Percentiles rank a stretch among this genome's conserved stretches.
Evolutionary conservation across 2,329 filamentous ascomycete genomes (phyloP).

Genomic region (Pestalotiopsis sp.): DNA sequence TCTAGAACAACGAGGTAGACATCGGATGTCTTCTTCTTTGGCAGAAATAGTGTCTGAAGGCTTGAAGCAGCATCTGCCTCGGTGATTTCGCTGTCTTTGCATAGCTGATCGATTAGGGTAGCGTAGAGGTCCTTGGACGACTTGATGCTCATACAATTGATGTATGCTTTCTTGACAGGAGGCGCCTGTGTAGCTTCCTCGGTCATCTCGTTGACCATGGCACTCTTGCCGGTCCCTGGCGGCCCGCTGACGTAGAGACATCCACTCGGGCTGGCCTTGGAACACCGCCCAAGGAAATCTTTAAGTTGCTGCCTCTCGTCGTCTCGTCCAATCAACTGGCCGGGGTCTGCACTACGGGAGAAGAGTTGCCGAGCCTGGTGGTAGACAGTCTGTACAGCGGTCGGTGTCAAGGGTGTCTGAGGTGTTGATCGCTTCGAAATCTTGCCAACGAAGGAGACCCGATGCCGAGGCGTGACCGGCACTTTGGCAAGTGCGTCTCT

Average conservation of each 20-base stretch:
- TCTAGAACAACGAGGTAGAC: constrained; percentile 87
- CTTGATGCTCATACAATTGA: constrained; percentile 98
- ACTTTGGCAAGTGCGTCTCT: constrained; percentile 75
- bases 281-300: constrained; percentile 68
- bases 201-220: constrained; percentile 82
- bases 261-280: constrained; percentile 65
- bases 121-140: constrained; percentile 83
- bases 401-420: constrained; percentile 72
- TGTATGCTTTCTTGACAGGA: constrained; percentile 70
- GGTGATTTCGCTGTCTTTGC: constrained; percentile 58
- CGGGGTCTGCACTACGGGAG: constrained; percentile 74
- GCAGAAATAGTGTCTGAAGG: constrained; percentile 72
- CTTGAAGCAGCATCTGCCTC: constrained; percentile 70
- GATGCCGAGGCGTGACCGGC: constrained; percentile 80
- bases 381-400: constrained; percentile 75
- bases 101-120: constrained; percentile 73
- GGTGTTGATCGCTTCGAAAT: constrained; percentile 79
- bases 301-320: constrained; percentile 66
- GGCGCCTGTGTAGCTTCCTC: constrained; percentile 55
- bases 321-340: constrained; percentile 78
- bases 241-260: constrained; percentile 96
- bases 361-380: constrained; percentile 88
- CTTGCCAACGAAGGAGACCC: constrained; percentile 76
- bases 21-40: constrained; percentile 56
- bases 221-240: constrained; percentile 95